Base-by-base conservation (phyloP, 2,329 filamentous ascomycete genomes). In the Dactylellina cionopaga region DNA sequence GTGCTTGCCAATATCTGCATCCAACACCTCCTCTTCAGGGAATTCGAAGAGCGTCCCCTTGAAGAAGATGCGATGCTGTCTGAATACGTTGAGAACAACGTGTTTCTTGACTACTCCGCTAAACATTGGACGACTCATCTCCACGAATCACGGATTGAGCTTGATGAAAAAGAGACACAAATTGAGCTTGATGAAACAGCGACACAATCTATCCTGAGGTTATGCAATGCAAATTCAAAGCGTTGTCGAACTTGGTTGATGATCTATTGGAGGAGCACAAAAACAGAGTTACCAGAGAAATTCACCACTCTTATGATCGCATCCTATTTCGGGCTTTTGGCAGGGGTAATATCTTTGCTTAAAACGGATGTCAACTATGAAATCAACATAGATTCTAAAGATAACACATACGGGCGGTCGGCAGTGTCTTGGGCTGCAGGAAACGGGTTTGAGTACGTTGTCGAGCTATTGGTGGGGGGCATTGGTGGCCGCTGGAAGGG, bases 351-450 rank as follows among this genome's bases (percentile, higher is more conserved):
- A 35, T 15, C 4, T 37, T 25, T 59, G 13, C 27, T 59, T 9
- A 27, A 46, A 25, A 22, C 1, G 1, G 35, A 41, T 17, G n/a
- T n/a, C n/a, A n/a, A n/a, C n/a, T n/a, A n/a, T n/a, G 35, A 33
- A 0, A 35, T 31, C 27, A 11, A 46, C 24, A n/a, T 59, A 3
- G 29, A 59, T 43, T 22, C 15, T 5, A 47, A 33, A n/a, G 54
- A 59, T 11, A 6, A 31, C 13, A 33, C 25, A 22, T 51, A 49
- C 11, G 43, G 25, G 29, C 29, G 56, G 17, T 39, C 56, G 1
- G 43, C 56, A 2, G 1, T 62, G 41, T 62, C 56, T 31, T 62
- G 56, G 56, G 56, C 56, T 29, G 56, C 43, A 11, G 41, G n/a
- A 33, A 62, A 62, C 19, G 56, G 54, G 41, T 62, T 62, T 15